These are phyloP conservation scores for Tolypocladium amazonense DNA, from an alignment of 2,329 filamentous ascomycete species.

Conservation along the genomic window DNA sequence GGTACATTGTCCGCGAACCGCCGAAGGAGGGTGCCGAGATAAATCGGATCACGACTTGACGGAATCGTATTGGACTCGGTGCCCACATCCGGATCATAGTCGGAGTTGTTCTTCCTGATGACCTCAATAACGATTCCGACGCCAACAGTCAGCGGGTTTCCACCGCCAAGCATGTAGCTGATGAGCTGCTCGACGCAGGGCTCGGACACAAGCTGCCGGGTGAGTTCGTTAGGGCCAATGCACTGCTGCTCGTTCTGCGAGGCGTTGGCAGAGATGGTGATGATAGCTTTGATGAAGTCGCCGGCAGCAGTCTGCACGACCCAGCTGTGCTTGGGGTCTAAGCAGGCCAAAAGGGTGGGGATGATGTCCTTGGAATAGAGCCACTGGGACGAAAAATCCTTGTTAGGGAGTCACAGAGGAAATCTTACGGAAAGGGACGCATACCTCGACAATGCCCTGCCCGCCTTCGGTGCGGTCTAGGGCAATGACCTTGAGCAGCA, in stretches of 20 bases:
- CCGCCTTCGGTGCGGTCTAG: conserved; percentile 87
- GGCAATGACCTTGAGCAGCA: conserved; percentile 92
- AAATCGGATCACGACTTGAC: conserved; percentile 85
- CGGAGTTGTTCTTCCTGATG: conserved; percentile 97
- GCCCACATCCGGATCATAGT: conserved; percentile 90
- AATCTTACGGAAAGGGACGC: conserved; percentile 15
- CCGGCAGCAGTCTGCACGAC: conserved; percentile 93
- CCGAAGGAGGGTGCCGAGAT: conserved; percentile 79
- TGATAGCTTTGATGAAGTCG: conserved; percentile 97
- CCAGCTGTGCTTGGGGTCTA: conserved; percentile 74
- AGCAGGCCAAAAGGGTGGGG: conserved; percentile 74
- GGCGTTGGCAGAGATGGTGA: conserved; percentile 96
- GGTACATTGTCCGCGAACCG: conserved; percentile 86
- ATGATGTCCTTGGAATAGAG: conserved; percentile 82
- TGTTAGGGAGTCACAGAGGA: conserved; percentile 8
- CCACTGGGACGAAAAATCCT: conserved; percentile 49
- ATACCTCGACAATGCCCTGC: conserved; percentile 84
- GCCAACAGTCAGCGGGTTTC: conserved; percentile 88
- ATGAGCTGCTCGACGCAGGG: conserved; percentile 78
- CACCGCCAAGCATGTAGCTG: conserved; percentile 81
- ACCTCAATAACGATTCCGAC: conserved; percentile 98
- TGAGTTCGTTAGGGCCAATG: conserved; percentile 94
- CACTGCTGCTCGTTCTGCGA: conserved; percentile 98
- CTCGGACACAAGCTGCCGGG: conserved; percentile 83
- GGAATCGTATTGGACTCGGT: conserved; percentile 69